Percentiles rank a stretch among this genome's conserved stretches.
These are phyloP conservation scores for Ceratocystis harringtonii DNA, from an alignment of 2,329 filamentous ascomycete species.

Conservation along the genomic window DNA sequence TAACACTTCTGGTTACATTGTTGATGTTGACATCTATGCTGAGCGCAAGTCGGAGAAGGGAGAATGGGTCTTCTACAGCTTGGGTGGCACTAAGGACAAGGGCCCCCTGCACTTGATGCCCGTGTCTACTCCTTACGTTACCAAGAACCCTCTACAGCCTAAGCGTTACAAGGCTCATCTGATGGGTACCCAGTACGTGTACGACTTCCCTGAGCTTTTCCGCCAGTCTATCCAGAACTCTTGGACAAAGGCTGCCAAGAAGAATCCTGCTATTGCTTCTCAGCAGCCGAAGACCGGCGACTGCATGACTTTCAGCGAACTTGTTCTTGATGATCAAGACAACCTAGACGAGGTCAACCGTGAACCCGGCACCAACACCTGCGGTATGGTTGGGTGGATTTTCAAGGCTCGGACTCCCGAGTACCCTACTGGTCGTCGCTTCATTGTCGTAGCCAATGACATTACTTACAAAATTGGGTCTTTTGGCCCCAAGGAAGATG, in stretches of 20 bases:
- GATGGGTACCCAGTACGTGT: constrained; percentile 98
- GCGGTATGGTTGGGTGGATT: constrained; percentile 98
- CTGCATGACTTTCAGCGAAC: constrained; percentile 85
- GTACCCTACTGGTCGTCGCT: constrained; percentile 80
- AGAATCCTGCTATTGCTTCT: constrained; percentile 56
- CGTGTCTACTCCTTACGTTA: constrained; percentile 83
- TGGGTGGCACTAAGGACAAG: constrained; percentile 87
- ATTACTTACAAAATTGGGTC: constrained; percentile 99
- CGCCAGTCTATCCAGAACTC: constrained; percentile 92
- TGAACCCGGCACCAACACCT: constrained; percentile 86
- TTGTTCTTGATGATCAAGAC: constrained; percentile 88
- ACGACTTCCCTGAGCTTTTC: constrained; percentile 99
- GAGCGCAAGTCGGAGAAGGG: constrained; percentile 97
- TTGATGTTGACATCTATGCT: constrained; percentile 93
- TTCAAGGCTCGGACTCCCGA: constrained; percentile 90
- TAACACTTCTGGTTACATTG: constrained; percentile 96
- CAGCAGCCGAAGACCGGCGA: constrained; percentile 76
- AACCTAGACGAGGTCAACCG: constrained; percentile 85
- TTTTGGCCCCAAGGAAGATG: constrained; percentile 90
- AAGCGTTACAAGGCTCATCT: constrained; percentile 99
- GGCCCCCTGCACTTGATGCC: constrained; percentile 88
- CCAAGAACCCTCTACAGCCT: constrained; percentile 96
- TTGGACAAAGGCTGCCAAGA: constrained; percentile 64
- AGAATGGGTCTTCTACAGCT: constrained; percentile 97
- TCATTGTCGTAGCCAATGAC: constrained; percentile 95